Percentiles rank a stretch among this genome's conserved stretches.
These are phyloP conservation scores for Candida golubevii DNA, from an alignment of 805 yeast genomes.

Conservation along the genomic window DNA sequence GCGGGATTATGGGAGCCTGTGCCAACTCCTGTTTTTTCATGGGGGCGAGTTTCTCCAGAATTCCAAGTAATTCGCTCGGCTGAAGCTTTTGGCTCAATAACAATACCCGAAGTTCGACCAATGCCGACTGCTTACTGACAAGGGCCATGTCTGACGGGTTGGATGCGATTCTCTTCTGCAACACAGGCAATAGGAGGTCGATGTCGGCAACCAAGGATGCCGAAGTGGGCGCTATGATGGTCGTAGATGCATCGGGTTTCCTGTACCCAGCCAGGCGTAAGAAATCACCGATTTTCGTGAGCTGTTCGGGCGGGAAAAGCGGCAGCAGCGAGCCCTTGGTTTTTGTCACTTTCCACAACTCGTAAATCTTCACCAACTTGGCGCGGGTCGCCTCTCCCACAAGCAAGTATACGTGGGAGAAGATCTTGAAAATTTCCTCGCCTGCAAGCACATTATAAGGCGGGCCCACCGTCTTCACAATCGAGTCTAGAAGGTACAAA, in stretches of 20 bases:
- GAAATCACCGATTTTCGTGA: conserved; percentile 71
- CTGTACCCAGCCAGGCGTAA: conserved; percentile 37
- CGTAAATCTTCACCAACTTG: conserved; percentile 71
- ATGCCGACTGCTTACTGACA: conserved; percentile 40
- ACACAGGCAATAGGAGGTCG: conserved; percentile 37
- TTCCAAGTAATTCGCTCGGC: conserved; percentile 32
- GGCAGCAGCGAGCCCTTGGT: conserved; percentile 57
- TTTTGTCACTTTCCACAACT: conserved; percentile 79
- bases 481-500: conserved; percentile 82
- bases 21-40: conserved; percentile 24
- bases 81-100: conserved; percentile 35
- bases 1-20: not conserved
- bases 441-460: conserved; percentile 85
- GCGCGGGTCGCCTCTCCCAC: conserved; percentile 70
- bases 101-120: conserved; percentile 40
- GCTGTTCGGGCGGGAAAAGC: conserved; percentile 65
- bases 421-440: conserved; percentile 61
- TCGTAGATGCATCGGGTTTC: conserved; percentile 3
- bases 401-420: conserved; percentile 71
- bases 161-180: conserved; percentile 33
- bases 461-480: conserved; percentile 83
- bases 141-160: conserved; percentile 38
- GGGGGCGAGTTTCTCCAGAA: conserved; percentile 34
- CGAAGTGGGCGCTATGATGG: conserved; percentile 7
- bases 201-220: conserved; percentile 28